Percentiles rank a stretch among this genome's conserved stretches.
These are phyloP conservation scores for Sporodiniella umbellata DNA, from an alignment of 371 early-diverging fungal species.

Conservation along the genomic window DNA sequence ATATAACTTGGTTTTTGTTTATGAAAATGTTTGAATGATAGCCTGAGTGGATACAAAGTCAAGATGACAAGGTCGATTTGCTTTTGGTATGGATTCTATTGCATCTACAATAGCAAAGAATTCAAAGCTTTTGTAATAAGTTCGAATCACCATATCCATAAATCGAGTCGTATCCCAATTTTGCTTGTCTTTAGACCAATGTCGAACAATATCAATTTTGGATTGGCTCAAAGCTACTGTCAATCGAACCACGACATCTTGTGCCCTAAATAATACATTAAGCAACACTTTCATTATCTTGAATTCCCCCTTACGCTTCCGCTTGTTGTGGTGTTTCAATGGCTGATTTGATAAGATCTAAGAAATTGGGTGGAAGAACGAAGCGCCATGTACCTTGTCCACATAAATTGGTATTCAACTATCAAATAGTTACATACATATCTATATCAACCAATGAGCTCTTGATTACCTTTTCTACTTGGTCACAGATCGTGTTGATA, in stretches of 20 bases:
- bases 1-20: too few species aligned
- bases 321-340: background rate
- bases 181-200: background rate
- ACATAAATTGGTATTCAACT: conserved; percentile 5
- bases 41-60: background rate
- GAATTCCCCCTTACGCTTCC: background rate
- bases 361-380: conserved; percentile 9
- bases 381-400: conserved; percentile 14
- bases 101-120: conserved; percentile 3
- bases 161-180: background rate
- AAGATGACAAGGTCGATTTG: background rate
- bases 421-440: background rate
- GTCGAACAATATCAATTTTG: background rate
- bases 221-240: background rate
- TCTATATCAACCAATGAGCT: background rate
- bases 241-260: background rate
- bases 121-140: background rate
- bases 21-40: background rate
- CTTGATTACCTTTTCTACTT: conserved; percentile 4
- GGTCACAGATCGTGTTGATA: background rate
- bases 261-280: background rate
- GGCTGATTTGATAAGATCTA: background rate
- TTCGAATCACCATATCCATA: background rate
- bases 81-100: background rate
- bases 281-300: too few species aligned